phyloP scores from a whole-genome alignment of 164 flowering plant species.

The Aristolochia californica region DNA sequence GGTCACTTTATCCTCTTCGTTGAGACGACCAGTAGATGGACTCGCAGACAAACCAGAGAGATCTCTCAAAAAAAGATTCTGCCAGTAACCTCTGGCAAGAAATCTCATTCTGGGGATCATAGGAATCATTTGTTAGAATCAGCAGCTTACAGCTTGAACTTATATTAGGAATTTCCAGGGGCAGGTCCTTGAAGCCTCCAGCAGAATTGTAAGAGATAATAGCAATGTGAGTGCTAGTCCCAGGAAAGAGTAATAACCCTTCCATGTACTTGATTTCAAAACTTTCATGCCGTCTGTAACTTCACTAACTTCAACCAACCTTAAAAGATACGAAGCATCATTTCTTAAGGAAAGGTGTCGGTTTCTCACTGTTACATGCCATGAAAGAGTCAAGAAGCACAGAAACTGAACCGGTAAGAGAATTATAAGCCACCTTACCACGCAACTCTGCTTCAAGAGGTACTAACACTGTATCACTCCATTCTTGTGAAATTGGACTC shows the following conservation, averaged over 20 bases:
- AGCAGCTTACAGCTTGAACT: conserved; percentile 33
- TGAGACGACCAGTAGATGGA: too few species aligned
- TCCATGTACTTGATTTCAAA: conserved; percentile 42
- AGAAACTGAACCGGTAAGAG: conserved; percentile 26
- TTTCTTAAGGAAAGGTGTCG: conserved; percentile 38
- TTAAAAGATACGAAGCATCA: conserved; percentile 34
- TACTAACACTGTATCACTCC: conserved; percentile 40
- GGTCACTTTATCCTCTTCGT: conserved; percentile 11
- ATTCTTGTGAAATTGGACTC: conserved; percentile 29
- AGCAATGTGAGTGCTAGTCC: conserved; percentile 46
- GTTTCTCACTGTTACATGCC: conserved; percentile 25
- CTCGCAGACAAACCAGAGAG: too few species aligned
- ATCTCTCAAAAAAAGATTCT: conserved; percentile 22
- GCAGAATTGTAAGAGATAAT: conserved; percentile 24
- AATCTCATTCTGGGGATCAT: conserved; percentile 39
- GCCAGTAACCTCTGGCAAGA: conserved; percentile 41
- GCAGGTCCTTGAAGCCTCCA: conserved; percentile 9
- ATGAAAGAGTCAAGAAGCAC: conserved; percentile 33
- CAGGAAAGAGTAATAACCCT: conserved; percentile 62
- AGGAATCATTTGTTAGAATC: conserved; percentile 55
- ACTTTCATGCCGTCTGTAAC: conserved; percentile 22
- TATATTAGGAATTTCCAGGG: conserved; percentile 13
- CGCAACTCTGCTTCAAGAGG: conserved; percentile 58
- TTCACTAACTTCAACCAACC: conserved; percentile 38
- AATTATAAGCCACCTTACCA: conserved; percentile 19